Evolutionary conservation across 1,139 yeast genomes (phyloP), one percentile per base, ranked within the genome.

Genomic region (Blastobotrys proliferans): DNA sequence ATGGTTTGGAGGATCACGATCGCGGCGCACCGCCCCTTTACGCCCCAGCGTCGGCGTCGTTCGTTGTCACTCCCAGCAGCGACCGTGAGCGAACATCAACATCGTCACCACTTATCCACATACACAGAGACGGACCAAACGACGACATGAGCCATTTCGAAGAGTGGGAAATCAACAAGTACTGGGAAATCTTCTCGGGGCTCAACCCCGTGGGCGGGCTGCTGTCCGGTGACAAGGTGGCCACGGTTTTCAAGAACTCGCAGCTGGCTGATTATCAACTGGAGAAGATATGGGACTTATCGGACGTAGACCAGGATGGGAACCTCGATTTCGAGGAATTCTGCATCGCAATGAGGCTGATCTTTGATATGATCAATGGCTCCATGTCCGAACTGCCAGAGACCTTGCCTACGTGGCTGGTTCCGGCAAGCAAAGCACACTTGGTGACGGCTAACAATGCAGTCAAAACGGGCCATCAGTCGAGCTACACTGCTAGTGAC

Each of bases 181-280:
- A 87, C 71, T 92, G 97, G 97, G 95, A 92, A 64, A 88, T 92
- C 45, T 92, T 92, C 70, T 81, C 84, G 53, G 95, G 96, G 8
- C 75, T 92, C 55, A 77, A 77, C 51, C 98, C 98, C 0, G 77
- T 68, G 22, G 76, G 77, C 48, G 90, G 88, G 56, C 80, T 82
- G 59, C 74, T 92, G 25, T 74, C 83, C 18, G 96, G 96, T 35
- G 94, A 84, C 47, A 81, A 84, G 61, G 95, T 90, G 13, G 77
- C 86, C 28, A 81, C 90, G 1, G 94, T 92, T 38, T 76, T 92
- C 57, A 87, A 86, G 65, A 92, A 92, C 67, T 86, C 96, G 27
- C 83, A 88, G 53, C 75, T 92, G 47, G 76, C 78, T 43, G 88
- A 87, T 48, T 74, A 76, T 28, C 80, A 87, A 58, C 72, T 94